Conservation (phyloP, 768 basidiomycete genomes). For the Suillus hirtellus region DNA sequence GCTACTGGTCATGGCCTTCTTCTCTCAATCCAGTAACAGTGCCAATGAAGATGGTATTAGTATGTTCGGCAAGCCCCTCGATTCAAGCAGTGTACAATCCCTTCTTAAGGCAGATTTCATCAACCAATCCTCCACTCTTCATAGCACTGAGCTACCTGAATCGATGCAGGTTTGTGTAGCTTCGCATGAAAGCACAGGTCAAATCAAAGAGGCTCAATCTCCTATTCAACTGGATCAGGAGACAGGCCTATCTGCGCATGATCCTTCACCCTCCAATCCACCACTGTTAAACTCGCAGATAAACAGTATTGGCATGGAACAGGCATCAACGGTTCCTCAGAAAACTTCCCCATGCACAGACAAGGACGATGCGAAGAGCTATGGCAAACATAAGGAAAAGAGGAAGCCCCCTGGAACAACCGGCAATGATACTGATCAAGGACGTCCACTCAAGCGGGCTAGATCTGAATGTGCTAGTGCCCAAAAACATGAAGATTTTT, state of each 20-base stretch:
- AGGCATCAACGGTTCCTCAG: background rate
- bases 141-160: no score
- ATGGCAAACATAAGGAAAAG: background rate
- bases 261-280: background rate
- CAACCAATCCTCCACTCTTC: no score
- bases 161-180: no score
- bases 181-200: background rate
- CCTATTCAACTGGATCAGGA: background rate
- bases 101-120: no score
- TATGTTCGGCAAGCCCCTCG: no score
- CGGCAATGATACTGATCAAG: background rate
- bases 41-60: no score
- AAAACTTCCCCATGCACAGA: background rate
- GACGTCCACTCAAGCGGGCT: background rate
- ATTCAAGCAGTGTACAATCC: no score
- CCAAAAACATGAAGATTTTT: constrained; percentile 23
- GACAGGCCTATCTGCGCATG: background rate
- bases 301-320: background rate
- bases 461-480: background rate
- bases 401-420: background rate
- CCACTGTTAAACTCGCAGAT: no score
- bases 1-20: no score
- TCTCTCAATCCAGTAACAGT: no score
- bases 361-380: background rate
- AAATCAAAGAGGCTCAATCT: background rate